These are phyloP conservation scores for Raphanus raphanistrum DNA, from an alignment of 345 rosid species.

Conservation along the genomic window DNA sequence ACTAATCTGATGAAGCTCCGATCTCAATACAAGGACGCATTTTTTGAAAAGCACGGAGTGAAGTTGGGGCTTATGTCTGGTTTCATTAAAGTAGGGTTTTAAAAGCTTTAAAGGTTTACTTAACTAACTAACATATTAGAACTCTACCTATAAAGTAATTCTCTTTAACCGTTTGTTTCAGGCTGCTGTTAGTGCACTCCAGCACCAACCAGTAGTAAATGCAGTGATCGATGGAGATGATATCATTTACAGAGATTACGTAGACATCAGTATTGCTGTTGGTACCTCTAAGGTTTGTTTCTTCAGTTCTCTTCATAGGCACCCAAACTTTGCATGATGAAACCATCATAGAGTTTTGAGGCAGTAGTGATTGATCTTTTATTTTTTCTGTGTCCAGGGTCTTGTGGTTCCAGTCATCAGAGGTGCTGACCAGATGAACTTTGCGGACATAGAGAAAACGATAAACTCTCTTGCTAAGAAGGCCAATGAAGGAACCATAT, in stretches of 20 bases:
- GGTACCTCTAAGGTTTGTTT: constrained; percentile 61
- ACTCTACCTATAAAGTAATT: not conserved
- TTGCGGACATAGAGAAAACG: constrained; percentile 88
- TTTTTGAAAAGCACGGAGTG: constrained; percentile 95
- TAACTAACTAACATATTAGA: not conserved
- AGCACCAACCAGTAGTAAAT: constrained; percentile 90
- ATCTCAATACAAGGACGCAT: constrained; percentile 94
- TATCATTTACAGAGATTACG: constrained; percentile 90
- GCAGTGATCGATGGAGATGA: constrained; percentile 99
- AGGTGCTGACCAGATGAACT: constrained; percentile 69
- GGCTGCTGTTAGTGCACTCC: constrained; percentile 97
- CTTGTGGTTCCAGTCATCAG: constrained; percentile 93
- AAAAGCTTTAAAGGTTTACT: not conserved
- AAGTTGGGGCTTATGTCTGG: constrained; percentile 98
- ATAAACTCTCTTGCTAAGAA: constrained; percentile 92
- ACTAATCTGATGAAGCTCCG: constrained; percentile 98
- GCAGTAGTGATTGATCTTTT: constrained; percentile 15
- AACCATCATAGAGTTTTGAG: not conserved
- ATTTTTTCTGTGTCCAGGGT: constrained; percentile 49
- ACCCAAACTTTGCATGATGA: not conserved
- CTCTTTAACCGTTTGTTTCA: constrained; percentile 37
- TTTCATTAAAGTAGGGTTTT: constrained; percentile 66
- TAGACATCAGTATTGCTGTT: constrained; percentile 90
- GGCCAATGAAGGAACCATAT: constrained; percentile 86
- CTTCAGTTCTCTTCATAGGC: not conserved